These are phyloP conservation scores for Ciborinia camelliae DNA, from an alignment of 2,329 filamentous ascomycete genomes.

Conservation along the genomic window DNA sequence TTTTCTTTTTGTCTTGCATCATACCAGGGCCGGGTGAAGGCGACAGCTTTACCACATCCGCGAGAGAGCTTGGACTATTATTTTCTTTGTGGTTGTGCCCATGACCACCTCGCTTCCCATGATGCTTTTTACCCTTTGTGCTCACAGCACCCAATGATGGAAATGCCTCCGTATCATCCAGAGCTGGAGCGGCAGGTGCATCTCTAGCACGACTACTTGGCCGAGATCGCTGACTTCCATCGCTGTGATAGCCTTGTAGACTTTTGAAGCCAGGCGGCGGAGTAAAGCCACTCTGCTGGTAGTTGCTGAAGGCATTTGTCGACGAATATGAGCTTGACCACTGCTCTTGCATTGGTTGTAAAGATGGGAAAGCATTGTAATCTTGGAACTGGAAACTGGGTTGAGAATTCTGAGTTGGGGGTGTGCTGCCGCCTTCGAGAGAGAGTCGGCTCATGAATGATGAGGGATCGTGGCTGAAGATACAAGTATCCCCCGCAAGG, in stretches of 20 bases:
- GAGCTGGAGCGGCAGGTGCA: conserved; percentile 66
- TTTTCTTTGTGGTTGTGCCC: conserved; percentile 68
- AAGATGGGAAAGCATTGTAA: conserved; percentile 77
- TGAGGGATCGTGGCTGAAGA: conserved; percentile 94
- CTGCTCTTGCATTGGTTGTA: conserved; percentile 61
- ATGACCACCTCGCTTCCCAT: conserved; percentile 85
- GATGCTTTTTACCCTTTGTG: conserved; percentile 82
- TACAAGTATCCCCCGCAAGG: conserved; percentile 86
- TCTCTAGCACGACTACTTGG: conserved; percentile 71
- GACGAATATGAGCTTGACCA: conserved; percentile 46
- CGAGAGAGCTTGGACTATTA: conserved; percentile 68
- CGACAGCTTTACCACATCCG: conserved; percentile 93
- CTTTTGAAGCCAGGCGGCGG: conserved; percentile 69
- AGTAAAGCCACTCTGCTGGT: conserved; percentile 51
- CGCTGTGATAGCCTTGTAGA: conserved; percentile 53
- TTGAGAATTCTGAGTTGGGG: conserved; percentile 59
- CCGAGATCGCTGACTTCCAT: conserved; percentile 72
- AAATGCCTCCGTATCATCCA: conserved; percentile 95
- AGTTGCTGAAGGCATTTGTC: conserved; percentile 48
- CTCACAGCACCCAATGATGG: conserved; percentile 78
- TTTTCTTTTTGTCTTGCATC: conserved; percentile 58
- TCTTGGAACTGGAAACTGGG: conserved; percentile 77
- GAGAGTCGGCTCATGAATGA: conserved; percentile 78
- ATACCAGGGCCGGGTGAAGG: conserved; percentile 71
- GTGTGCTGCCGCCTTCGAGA: conserved; percentile 65